Percentiles rank a stretch among this genome's conserved stretches.
Evolutionary conservation across 2,329 filamentous ascomycete genomes (phyloP).

Genomic region (Huntiella moniliformis): DNA sequence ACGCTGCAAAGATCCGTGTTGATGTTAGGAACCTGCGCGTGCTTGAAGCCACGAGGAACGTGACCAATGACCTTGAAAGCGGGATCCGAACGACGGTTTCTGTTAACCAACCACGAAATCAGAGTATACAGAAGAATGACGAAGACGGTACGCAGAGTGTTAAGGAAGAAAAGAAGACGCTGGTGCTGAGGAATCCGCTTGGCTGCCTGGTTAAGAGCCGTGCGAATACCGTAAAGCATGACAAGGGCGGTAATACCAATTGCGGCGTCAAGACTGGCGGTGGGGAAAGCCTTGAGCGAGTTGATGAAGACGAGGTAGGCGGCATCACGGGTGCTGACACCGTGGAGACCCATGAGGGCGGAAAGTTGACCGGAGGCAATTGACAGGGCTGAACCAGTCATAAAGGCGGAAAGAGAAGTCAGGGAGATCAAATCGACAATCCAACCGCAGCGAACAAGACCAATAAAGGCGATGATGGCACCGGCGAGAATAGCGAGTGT

Average conservation of each 20-base stretch:
- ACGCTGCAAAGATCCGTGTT: slow-evolving; percentile 39
- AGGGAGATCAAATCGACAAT: slow-evolving; percentile 87
- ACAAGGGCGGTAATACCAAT: slow-evolving; percentile 70
- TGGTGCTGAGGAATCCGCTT: slow-evolving; percentile 49
- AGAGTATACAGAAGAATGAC: slow-evolving; percentile 84
- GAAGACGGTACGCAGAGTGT: slow-evolving; percentile 76
- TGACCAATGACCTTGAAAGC: slow-evolving; percentile 54
- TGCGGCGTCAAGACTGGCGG: slow-evolving; percentile 57
- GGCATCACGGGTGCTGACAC: slow-evolving; percentile 54
- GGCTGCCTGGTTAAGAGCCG: slow-evolving; percentile 42
- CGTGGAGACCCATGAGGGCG: slow-evolving; percentile 58
- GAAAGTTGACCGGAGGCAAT: slow-evolving; percentile 75
- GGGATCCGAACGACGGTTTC: slow-evolving; percentile 41
- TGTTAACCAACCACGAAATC: slow-evolving; percentile 73
- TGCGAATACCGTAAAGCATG: slow-evolving; percentile 60
- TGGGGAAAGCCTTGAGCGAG: slow-evolving; percentile 51
- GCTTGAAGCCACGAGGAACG: slow-evolving; percentile 65
- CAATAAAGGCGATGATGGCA: slow-evolving; percentile 57
- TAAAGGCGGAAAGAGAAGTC: slow-evolving; percentile 80
- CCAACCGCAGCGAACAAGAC: slow-evolving; percentile 65
- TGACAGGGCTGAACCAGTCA: slow-evolving; percentile 86
- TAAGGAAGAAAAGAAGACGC: slow-evolving; percentile 75
- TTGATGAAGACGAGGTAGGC: slow-evolving; percentile 76
- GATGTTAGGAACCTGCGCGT: slow-evolving; percentile 47
- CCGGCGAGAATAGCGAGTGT: slow-evolving; percentile 63